Evolutionary conservation across 208 protist genomes (phyloP).

Genomic region (Sergeia podlipaevii): DNA sequence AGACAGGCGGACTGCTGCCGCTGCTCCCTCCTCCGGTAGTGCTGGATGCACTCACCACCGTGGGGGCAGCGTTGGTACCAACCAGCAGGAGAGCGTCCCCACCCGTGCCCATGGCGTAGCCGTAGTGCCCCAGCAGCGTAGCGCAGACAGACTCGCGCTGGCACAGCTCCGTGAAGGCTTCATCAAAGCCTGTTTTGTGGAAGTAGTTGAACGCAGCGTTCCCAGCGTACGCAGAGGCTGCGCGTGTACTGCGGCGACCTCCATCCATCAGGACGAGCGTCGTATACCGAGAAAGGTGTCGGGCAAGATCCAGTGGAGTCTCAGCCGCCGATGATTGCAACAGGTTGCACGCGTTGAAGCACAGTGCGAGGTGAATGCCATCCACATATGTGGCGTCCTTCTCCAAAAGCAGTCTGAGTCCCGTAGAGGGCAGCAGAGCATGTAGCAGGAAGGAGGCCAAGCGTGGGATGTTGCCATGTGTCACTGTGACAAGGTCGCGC

Average conservation of each 20-base stretch:
- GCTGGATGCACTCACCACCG: neutral
- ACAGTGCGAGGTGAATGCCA: conserved; percentile 72
- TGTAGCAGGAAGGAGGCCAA: conserved; percentile 69
- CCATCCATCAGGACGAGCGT: conserved; percentile 52
- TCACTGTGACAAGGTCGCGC: conserved; percentile 48
- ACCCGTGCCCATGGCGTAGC: conserved; percentile 9
- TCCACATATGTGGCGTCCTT: conserved; percentile 57
- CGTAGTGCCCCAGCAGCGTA: conserved; percentile 57
- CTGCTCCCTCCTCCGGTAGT: conserved; percentile 10
- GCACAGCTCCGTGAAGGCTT: conserved; percentile 67
- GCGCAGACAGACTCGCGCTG: conserved; percentile 50
- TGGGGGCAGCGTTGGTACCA: neutral
- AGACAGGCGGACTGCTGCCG: conserved; percentile 11
- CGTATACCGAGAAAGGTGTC: conserved; percentile 51
- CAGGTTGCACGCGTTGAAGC: conserved; percentile 52
- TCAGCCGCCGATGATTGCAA: conserved; percentile 37
- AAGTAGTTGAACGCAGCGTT: conserved; percentile 72
- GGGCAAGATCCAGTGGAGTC: conserved; percentile 56
- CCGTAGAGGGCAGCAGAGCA: conserved; percentile 63
- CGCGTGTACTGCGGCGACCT: conserved; percentile 19
- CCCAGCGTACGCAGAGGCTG: conserved; percentile 34
- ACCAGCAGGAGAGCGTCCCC: neutral
- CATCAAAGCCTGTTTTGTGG: conserved; percentile 40
- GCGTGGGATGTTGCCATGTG: conserved; percentile 53
- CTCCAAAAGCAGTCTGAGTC: conserved; percentile 63